A percentile compares a stretch with the other conserved stretches of the same genome.
Evolutionary conservation across 2,329 filamentous ascomycete genomes (phyloP).

Genomic region (Leptographium radiaticola): DNA sequence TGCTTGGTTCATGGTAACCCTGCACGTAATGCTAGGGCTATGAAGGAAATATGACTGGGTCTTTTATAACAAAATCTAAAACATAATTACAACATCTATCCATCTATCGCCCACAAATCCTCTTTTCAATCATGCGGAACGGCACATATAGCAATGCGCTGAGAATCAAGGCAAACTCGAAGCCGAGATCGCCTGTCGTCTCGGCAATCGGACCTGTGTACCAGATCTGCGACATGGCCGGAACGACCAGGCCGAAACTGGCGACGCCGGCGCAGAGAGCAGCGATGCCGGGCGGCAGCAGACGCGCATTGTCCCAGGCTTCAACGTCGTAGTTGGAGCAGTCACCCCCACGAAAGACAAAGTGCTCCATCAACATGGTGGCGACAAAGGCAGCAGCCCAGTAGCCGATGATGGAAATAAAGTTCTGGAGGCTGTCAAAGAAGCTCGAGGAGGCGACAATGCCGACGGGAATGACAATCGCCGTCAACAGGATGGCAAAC

Average conservation of each 20-base stretch:
- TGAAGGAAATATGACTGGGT: too few relatives aligned
- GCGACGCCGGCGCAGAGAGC: constrained; percentile 12
- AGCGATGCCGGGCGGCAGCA: constrained; percentile 16
- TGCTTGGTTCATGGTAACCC: too few relatives aligned
- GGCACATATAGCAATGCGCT: constrained; percentile 28
- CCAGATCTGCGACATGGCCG: constrained; percentile 29
- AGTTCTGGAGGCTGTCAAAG: constrained; percentile 28
- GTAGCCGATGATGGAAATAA: constrained; percentile 30
- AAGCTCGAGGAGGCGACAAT: constrained; percentile 26
- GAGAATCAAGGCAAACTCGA: constrained; percentile 29
- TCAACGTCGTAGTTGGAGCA: constrained; percentile 12
- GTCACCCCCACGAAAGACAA: constrained; percentile 13
- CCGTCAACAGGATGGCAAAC: constrained; percentile 25
- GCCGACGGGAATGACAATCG: constrained; percentile 26
- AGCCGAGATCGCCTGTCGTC: constrained; percentile 31
- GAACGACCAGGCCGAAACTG: constrained; percentile 20
- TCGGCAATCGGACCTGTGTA: constrained; percentile 28
- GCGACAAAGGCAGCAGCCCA: constrained; percentile 30
- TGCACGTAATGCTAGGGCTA: too few relatives aligned
- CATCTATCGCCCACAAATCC: neutral
- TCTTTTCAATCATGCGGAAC: constrained; percentile 21
- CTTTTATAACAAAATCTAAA: too few relatives aligned
- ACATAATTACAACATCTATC: neutral
- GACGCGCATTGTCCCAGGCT: constrained; percentile 14
- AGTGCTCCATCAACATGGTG: constrained; percentile 22